phyloP scores from a whole-genome alignment of 371 early-diverging fungal genomes.

The Mucor plumbeus region DNA sequence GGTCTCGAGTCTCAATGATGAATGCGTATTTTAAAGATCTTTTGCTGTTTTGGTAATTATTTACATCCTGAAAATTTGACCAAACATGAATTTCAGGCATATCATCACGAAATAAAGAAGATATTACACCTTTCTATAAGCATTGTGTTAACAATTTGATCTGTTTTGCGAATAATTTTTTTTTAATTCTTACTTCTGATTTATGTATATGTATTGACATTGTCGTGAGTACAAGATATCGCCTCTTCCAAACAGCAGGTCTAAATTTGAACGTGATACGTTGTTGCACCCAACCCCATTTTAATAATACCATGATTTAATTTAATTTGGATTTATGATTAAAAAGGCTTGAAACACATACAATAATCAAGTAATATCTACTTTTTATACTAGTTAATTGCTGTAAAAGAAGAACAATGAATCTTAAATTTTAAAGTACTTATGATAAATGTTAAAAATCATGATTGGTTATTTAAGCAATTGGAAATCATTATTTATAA shows the following conservation, averaged over 20 bases:
- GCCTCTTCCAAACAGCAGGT: slow-evolving; percentile 11
- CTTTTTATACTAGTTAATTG: neutral
- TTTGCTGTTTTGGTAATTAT: neutral
- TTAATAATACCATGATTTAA: slow-evolving; percentile 6
- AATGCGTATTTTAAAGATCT: neutral
- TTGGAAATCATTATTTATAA: neutral
- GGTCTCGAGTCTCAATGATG: slow-evolving; percentile 5
- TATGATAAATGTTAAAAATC: neutral
- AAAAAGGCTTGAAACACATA: neutral
- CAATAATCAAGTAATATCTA: neutral
- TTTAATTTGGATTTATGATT: neutral
- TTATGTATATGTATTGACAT: slow-evolving; percentile 19
- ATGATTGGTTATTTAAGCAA: neutral
- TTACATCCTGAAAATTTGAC: slow-evolving; percentile 5
- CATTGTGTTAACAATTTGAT: neutral
- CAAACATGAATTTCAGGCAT: slow-evolving; percentile 3
- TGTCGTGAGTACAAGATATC: slow-evolving; percentile 16
- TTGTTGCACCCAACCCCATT: slow-evolving; percentile 19
- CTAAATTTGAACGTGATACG: slow-evolving; percentile 2
- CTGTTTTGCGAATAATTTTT: too few species aligned
- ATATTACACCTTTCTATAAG: slow-evolving; percentile 11
- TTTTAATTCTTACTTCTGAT: slow-evolving; percentile 5
- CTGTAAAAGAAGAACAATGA: slow-evolving; percentile 1
- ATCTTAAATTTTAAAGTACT: neutral
- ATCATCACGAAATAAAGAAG: slow-evolving; percentile 3